Conservation (phyloP, 2,329 filamentous ascomycete species). For the Sporothrix sp. region DNA sequence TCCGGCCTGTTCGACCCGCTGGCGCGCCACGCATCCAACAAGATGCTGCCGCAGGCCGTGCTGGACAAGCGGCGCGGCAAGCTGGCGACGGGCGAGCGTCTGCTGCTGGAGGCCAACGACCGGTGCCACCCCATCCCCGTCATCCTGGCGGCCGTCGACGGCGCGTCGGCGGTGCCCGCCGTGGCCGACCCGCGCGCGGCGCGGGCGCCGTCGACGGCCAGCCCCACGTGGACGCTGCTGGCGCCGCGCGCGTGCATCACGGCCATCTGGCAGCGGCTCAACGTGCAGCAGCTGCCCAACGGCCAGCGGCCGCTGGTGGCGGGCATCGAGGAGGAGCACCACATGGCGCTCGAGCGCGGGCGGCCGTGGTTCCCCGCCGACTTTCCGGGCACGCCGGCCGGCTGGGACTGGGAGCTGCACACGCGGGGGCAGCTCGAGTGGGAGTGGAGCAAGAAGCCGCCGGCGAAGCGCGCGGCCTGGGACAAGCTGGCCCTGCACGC, state of each 20-base stretch:
- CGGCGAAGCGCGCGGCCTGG: conserved; percentile 71
- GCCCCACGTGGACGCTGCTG: conserved; percentile 60
- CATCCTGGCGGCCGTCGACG: conserved; percentile 45
- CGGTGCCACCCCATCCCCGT: conserved; percentile 71
- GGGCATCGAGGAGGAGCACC: conserved; percentile 67
- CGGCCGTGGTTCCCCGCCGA: conserved; percentile 81
- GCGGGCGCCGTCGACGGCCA: background rate
- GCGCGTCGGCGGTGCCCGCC: background rate
- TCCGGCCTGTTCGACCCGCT: conserved; percentile 59
- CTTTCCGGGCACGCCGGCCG: conserved; percentile 67
- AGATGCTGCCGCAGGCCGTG: conserved; percentile 64
- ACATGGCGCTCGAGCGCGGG: conserved; percentile 71
- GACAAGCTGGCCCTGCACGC: conserved; percentile 63
- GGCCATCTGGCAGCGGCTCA: conserved; percentile 75
- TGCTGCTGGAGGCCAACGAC: conserved; percentile 37
- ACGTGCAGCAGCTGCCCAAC: conserved; percentile 64
- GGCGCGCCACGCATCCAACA: conserved; percentile 53
- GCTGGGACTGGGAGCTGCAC: conserved; percentile 64
- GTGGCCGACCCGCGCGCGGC: conserved; percentile 37
- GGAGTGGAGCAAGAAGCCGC: conserved; percentile 68
- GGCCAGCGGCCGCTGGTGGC: conserved; percentile 68
- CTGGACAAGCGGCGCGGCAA: conserved; percentile 65
- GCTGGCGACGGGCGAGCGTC: conserved; percentile 47
- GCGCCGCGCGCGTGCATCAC: conserved; percentile 85
- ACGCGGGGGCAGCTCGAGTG: conserved; percentile 49